Evolutionary conservation across 129 eudicot genomes (phyloP), one percentile per base, ranked within the genome.

Genomic region (Rutidosis leptorrhynchoides): DNA sequence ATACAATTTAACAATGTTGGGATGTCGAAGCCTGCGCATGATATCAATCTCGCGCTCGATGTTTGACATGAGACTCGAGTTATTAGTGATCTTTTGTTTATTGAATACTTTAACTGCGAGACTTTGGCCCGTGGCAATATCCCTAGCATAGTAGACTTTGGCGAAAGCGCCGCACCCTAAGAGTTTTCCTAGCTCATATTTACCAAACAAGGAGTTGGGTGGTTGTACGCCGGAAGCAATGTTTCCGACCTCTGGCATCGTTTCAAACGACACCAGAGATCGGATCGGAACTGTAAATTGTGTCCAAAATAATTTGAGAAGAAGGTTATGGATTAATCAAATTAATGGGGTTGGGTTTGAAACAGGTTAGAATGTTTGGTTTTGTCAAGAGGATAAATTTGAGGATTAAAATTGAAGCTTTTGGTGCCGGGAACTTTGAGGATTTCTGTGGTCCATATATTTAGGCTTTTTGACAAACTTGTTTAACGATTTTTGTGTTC

Each of bases 141-240:
- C 81, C 21, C 90, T 68, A 37, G 88, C 97, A 37, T 79, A 90
- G 82, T 82, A 85, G 11, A 91, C 97, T 17, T 87, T 91, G 55
- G 96, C 96, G 55, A 84, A 91, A 1, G 93, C 89, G 51, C 97
- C 94, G 35, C 87, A 81, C 65, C 90, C 95, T 1, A 90, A 86
- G 46, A 90, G 90, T 37, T 65, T 81, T 4, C 92, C 89, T 43
- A 90, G 4, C 78, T 90, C 91, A 20, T 90, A 90, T 46, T 90
- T 90, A 16, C 95, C 90, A 43, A 83, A 80, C 16, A 90, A 29
- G 43, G 82, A 72, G 37, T 69, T 79, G 65, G 79, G 51, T 46
- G 83, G 67, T 22, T 79, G 55, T 25, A 61, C 21, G 73, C 70
- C 66, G 64, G 81, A 11, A 22, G 58, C 51, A 57, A 49, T 58